phyloP scores from a whole-genome alignment of 2,329 filamentous ascomycete genomes.

The Ceratocystiopsis brevicomis region DNA sequence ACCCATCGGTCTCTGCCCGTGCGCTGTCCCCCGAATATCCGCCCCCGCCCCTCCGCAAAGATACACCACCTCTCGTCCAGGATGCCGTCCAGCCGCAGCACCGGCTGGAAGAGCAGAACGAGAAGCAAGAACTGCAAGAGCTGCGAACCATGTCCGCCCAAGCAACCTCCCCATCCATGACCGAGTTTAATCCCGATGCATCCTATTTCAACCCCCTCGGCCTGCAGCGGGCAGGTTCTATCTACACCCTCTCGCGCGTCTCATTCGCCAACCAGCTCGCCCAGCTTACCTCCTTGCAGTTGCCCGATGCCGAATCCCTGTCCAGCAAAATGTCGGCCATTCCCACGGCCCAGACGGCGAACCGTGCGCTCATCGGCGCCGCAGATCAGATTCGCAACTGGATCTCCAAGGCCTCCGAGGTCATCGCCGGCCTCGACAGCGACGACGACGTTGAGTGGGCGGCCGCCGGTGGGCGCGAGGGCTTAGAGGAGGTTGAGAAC shows the following conservation, averaged over 20 bases:
- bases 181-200: conserved; percentile 29
- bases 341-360: conserved; percentile 65
- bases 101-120: background rate
- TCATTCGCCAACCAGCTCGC: conserved; percentile 89
- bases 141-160: background rate
- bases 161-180: conserved; percentile 9
- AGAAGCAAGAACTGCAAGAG: background rate
- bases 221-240: conserved; percentile 57
- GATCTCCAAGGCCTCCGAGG: conserved; percentile 83
- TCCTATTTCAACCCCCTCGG: conserved; percentile 50
- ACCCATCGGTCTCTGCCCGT: conserved; percentile 7
- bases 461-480: conserved; percentile 66
- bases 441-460: conserved; percentile 98
- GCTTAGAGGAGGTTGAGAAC: conserved; percentile 51
- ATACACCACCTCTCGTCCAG: conserved; percentile 24
- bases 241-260: conserved; percentile 80
- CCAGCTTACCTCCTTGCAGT: conserved; percentile 73
- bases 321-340: conserved; percentile 72
- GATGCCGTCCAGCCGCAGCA: too few relatives aligned
- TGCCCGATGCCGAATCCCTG: conserved; percentile 70
- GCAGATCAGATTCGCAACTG: conserved; percentile 85
- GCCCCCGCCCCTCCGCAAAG: conserved; percentile 31
- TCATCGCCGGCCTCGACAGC: conserved; percentile 73
- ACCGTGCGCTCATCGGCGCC: conserved; percentile 65
- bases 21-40: conserved; percentile 13